phyloP scores from a whole-genome alignment of 495 filamentous ascomycete genomes.

The Platismatia glauca region DNA sequence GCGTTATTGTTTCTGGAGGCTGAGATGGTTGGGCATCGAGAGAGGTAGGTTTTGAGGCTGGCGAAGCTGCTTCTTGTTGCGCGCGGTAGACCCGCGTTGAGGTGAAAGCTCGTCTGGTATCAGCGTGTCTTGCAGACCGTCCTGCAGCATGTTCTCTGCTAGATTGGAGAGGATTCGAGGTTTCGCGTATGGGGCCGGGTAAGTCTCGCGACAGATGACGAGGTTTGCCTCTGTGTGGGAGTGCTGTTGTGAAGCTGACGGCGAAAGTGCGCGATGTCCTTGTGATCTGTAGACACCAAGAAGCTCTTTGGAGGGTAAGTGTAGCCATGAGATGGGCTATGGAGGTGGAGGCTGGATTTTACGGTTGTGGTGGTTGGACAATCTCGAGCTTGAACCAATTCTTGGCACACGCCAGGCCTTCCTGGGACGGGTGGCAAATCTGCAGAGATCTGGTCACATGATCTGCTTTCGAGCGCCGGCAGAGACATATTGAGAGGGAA shows the following conservation, averaged over 20 bases:
- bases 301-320: constrained; percentile 21
- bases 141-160: constrained; percentile 9
- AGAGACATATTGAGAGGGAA: neutral
- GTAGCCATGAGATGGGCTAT: constrained; percentile 19
- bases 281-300: constrained; percentile 25
- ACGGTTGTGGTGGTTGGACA: neutral
- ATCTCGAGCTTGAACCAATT: neutral
- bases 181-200: constrained; percentile 9
- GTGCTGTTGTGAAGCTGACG: constrained; percentile 24
- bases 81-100: constrained; percentile 18
- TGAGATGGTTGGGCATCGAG: constrained; percentile 24
- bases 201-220: constrained; percentile 15
- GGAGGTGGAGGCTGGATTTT: neutral
- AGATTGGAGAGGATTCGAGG: neutral
- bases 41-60: constrained; percentile 19
- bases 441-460: neutral
- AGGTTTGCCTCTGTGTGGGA: constrained; percentile 17
- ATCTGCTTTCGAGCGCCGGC: neutral
- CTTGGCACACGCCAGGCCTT: constrained; percentile 3
- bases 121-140: constrained; percentile 7
- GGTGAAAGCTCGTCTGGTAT: constrained; percentile 16
- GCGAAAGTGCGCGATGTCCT: constrained; percentile 21
- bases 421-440: constrained; percentile 3
- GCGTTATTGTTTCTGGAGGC: constrained; percentile 27
- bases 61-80: constrained; percentile 23